Conservation (phyloP, 2,329 filamentous ascomycete genomes). For the Apiospora arundinis region DNA sequence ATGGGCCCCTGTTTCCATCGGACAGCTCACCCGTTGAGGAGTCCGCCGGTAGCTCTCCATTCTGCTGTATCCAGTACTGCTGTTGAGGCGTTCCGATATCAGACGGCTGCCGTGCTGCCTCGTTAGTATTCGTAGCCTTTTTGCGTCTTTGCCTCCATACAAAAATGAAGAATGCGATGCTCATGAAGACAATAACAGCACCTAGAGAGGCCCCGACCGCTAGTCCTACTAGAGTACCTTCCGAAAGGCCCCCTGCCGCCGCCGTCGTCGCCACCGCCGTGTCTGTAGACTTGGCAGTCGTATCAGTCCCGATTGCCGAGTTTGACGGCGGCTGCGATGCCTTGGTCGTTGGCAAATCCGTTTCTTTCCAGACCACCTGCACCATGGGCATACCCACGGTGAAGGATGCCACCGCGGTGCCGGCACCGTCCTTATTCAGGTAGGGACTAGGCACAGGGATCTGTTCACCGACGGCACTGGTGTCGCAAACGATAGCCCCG, state of each 20-base stretch:
- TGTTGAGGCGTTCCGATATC: background rate
- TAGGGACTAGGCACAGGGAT: background rate
- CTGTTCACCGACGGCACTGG: background rate
- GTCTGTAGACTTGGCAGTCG: background rate
- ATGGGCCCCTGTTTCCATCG: background rate
- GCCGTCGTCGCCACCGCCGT: background rate
- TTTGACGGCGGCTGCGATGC: constrained; percentile 18
- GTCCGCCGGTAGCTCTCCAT: background rate
- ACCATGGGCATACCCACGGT: background rate
- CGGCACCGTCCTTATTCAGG: background rate
- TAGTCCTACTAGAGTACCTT: constrained; percentile 16
- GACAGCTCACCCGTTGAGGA: background rate
- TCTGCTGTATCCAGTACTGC: background rate
- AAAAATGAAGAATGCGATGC: constrained; percentile 9
- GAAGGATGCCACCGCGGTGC: background rate
- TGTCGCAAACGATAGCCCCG: background rate
- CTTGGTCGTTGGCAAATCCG: constrained; percentile 20
- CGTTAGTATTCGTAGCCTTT: background rate
- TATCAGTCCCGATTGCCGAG: constrained; percentile 13
- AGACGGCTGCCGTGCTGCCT: background rate
- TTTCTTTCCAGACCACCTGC: background rate
- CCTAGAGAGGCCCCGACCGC: constrained; percentile 21
- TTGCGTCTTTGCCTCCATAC: background rate
- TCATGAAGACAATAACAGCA: constrained; percentile 5
- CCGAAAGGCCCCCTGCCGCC: constrained; percentile 9